Evolutionary conservation across 257 asterid species (phyloP).

Genomic region (Leonotis leonurus): DNA sequence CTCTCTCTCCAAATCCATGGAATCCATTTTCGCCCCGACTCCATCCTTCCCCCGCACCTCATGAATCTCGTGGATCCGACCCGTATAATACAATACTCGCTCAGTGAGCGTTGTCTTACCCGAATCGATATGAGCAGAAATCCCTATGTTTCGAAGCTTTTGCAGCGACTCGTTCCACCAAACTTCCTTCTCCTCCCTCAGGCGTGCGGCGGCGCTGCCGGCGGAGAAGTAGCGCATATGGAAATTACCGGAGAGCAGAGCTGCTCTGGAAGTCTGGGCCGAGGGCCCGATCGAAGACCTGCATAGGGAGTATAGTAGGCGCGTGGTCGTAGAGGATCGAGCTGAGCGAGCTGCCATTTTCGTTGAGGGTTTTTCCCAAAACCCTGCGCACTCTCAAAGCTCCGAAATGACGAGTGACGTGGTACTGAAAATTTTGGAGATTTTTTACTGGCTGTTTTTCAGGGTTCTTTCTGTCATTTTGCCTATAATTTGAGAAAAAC

Average conservation of each 20-base stretch:
- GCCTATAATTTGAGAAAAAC: no score
- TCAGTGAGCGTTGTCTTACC: slow-evolving; percentile 96
- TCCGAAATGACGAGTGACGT: neutral
- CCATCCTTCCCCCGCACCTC: slow-evolving; percentile 98
- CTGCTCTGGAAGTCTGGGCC: slow-evolving; percentile 31
- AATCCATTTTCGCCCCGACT: slow-evolving; percentile 98
- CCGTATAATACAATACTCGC: slow-evolving; percentile 79
- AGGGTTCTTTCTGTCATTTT: slow-evolving; percentile 13
- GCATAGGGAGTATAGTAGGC: slow-evolving; percentile 55
- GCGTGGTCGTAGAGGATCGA: slow-evolving; percentile 59
- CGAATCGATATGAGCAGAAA: slow-evolving; percentile 94
- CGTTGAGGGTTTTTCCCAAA: slow-evolving; percentile 44
- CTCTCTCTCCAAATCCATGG: slow-evolving; percentile 98
- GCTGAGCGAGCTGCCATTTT: slow-evolving; percentile 61
- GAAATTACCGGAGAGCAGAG: slow-evolving; percentile 51
- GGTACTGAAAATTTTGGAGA: neutral
- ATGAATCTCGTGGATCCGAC: slow-evolving; percentile 95
- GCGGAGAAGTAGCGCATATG: slow-evolving; percentile 59
- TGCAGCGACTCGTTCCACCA: slow-evolving; percentile 81
- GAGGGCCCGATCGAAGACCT: slow-evolving; percentile 25
- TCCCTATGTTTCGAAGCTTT: slow-evolving; percentile 85
- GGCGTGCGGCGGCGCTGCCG: slow-evolving; percentile 59
- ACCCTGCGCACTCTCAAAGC: slow-evolving; percentile 36
- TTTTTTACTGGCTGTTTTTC: neutral
- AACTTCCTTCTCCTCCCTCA: slow-evolving; percentile 64